Conservation (phyloP, 1,139 yeast genomes). For the Insectozyma bohioensis region DNA sequence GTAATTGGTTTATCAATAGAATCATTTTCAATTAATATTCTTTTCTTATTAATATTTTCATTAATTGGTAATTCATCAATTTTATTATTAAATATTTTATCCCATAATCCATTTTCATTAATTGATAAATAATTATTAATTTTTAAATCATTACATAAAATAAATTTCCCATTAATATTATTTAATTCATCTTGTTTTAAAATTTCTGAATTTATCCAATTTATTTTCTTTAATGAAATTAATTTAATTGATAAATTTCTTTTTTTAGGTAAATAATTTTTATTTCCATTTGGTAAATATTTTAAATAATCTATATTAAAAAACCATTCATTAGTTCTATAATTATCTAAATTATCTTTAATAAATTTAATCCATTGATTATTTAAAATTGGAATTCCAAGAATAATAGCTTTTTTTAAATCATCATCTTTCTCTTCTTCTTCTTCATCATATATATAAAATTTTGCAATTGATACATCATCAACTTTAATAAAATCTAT, state of each 20-base stretch:
- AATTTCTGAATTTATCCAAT: conserved; percentile 11
- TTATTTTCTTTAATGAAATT: conserved; percentile 9
- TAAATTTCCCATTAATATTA: conserved; percentile 8
- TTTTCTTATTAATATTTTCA: conserved; percentile 4
- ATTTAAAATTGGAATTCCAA: conserved; percentile 28
- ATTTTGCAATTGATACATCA: conserved; percentile 24
- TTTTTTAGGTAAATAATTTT: conserved; percentile 17
- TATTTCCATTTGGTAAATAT: conserved; percentile 19
- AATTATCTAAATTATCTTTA: conserved; percentile 12
- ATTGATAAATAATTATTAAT: conserved; percentile 6
- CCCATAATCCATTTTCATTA: conserved; percentile 13
- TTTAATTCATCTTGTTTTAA: conserved; percentile 12
- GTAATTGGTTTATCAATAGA: conserved; percentile 9
- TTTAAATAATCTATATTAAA: conserved; percentile 14
- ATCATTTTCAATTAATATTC: not conserved
- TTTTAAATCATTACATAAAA: conserved; percentile 6
- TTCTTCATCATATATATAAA: too few relatives aligned
- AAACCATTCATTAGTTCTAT: conserved; percentile 23
- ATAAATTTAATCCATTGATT: conserved; percentile 24
- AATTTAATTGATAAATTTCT: conserved; percentile 15
- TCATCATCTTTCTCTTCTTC: conserved; percentile 9
- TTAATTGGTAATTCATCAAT: conserved; percentile 11
- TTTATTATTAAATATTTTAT: conserved; percentile 9
- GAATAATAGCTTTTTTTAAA: conserved; percentile 24
- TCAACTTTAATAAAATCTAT: conserved; percentile 26